phyloP scores from a whole-genome alignment of 2,329 filamentous ascomycete genomes.

The Sclerotinia nivalis region DNA sequence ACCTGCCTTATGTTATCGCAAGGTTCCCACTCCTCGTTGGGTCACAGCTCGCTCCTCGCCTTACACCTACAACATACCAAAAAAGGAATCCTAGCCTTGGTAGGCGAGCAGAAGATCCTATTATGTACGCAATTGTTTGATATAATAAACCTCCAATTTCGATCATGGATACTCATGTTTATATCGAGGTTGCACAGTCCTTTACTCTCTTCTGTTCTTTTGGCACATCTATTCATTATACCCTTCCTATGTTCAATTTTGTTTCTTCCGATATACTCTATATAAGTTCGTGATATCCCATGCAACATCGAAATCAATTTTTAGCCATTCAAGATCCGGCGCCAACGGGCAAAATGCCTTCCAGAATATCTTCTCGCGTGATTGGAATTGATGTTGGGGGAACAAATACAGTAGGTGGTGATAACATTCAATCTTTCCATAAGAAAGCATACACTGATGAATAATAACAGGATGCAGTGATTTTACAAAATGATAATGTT shows the following conservation, averaged over 20 bases:
- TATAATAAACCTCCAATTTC: constrained; percentile 1
- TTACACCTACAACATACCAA: constrained; percentile 16
- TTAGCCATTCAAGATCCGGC: not conserved
- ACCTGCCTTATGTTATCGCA: not conserved
- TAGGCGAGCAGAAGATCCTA: constrained; percentile 14
- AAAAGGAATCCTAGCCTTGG: constrained; percentile 8
- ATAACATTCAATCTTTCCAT: not conserved
- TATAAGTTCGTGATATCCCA: constrained; percentile 1
- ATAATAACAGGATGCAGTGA: constrained; percentile 29
- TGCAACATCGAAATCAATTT: not conserved
- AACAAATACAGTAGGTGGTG: constrained; percentile 51
- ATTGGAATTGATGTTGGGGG: constrained; percentile 57
- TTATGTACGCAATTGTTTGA: constrained; percentile 17
- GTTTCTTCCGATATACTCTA: not conserved
- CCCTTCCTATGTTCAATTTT: not conserved
- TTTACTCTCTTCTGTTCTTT: not conserved
- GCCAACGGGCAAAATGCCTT: constrained; percentile 27
- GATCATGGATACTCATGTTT: not conserved
- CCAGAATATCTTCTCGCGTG: constrained; percentile 33
- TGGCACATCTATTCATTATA: not conserved
- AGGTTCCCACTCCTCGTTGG: constrained; percentile 12
- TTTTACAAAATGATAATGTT: constrained; percentile 35
- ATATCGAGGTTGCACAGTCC: not conserved
- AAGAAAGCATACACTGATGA: not conserved
- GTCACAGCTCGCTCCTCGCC: constrained; percentile 15